phyloP scores from a whole-genome alignment of 805 yeast genomes.

The Starmerella etchellsii region DNA sequence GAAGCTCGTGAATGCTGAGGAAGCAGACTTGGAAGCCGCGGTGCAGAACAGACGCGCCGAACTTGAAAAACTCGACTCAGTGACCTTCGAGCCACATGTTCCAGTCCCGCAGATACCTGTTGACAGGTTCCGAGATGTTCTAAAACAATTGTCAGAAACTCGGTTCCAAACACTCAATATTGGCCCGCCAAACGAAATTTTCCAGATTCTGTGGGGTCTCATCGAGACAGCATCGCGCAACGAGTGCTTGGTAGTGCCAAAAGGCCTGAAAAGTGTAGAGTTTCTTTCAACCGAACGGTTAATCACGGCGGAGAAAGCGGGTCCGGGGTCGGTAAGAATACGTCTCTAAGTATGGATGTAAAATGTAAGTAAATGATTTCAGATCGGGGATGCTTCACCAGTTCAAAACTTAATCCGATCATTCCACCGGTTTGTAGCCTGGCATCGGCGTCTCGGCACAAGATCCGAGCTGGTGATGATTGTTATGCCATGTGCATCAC shows the following conservation, averaged over 20 bases:
- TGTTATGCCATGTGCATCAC: too few species aligned
- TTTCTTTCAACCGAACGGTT: constrained; percentile 11
- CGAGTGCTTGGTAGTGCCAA: constrained; percentile 14
- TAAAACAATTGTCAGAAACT: not conserved
- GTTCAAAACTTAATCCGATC: too few species aligned
- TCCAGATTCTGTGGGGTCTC: not conserved
- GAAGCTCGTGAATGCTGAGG: constrained; percentile 1
- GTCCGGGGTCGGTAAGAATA: constrained; percentile 7
- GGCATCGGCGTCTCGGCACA: too few species aligned
- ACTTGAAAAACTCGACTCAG: not conserved
- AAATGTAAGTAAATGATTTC: too few species aligned
- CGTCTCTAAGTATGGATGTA: constrained; percentile 2
- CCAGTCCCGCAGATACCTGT: not conserved
- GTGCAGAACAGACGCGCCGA: not conserved
- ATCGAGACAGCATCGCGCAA: constrained; percentile 3
- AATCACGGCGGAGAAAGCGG: constrained; percentile 8
- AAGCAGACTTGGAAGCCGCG: not conserved
- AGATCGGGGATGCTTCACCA: too few species aligned
- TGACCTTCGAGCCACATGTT: not conserved
- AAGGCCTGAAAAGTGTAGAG: constrained; percentile 6
- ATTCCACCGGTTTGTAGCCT: too few species aligned
- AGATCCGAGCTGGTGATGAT: too few species aligned
- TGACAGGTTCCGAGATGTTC: not conserved
- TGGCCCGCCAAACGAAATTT: not conserved
- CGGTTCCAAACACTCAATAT: not conserved